Conservation (phyloP, 169 alveolate species). For the Plasmodium sp. region DNA sequence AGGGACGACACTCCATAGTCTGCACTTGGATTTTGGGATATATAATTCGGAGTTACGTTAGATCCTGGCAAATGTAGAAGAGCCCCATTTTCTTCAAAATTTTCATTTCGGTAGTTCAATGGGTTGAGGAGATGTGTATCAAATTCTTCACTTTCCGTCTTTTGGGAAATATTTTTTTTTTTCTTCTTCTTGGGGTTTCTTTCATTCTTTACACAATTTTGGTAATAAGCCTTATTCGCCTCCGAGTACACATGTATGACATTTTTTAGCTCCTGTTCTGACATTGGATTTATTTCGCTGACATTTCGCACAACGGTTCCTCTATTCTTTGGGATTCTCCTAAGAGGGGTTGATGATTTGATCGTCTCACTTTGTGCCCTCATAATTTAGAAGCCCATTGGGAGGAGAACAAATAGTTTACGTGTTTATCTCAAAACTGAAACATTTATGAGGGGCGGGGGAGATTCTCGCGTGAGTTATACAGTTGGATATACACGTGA, state of each 20-base stretch:
- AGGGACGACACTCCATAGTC: conserved; percentile 55
- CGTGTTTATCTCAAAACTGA: background rate
- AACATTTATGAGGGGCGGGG: conserved; percentile 3
- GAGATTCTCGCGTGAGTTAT: background rate
- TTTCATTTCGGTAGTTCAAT: conserved; percentile 43
- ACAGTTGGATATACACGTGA: conserved; percentile 8
- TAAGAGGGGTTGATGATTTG: conserved; percentile 46
- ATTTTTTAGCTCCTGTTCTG: conserved; percentile 74
- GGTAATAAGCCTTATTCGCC: conserved; percentile 70
- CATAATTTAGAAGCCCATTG: conserved; percentile 1
- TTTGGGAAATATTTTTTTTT: conserved; percentile 25
- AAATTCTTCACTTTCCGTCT: conserved; percentile 56
- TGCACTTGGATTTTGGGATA: conserved; percentile 7
- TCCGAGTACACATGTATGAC: conserved; percentile 71
- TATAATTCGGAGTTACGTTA: conserved; percentile 44
- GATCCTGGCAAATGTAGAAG: conserved; percentile 74
- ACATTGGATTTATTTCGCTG: conserved; percentile 60
- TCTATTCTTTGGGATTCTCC: conserved; percentile 71
- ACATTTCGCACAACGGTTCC: conserved; percentile 64
- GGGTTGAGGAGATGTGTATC: conserved; percentile 55
- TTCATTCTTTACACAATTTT: conserved; percentile 32
- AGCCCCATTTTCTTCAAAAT: conserved; percentile 59
- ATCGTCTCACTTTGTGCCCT: conserved; percentile 46
- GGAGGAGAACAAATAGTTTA: background rate
- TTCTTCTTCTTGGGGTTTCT: conserved; percentile 7